Evolutionary conservation across 768 basidiomycete genomes (phyloP).

Genomic region (Mycena chlorophos): DNA sequence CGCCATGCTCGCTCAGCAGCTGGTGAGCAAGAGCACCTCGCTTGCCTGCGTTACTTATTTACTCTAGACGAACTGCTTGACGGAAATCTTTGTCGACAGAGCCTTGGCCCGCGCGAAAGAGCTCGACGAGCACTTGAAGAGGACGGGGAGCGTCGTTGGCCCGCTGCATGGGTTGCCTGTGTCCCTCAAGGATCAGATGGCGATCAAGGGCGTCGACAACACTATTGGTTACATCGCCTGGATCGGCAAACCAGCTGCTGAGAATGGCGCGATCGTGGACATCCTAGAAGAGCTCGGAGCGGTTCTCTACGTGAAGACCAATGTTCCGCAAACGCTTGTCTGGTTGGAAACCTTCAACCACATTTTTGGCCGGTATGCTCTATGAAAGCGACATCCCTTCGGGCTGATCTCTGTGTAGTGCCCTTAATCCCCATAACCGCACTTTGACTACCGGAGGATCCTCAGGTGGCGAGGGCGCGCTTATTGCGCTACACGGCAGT

Average conservation of each 20-base stretch:
- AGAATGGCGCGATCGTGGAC: conserved; percentile 63
- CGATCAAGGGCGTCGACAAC: conserved; percentile 66
- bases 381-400: too few species aligned
- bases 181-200: conserved; percentile 74
- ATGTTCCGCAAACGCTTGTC: conserved; percentile 62
- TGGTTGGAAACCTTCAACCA: conserved; percentile 79
- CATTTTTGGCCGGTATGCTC: conserved; percentile 60
- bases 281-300: conserved; percentile 68
- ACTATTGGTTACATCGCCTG: conserved; percentile 76
- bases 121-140: conserved; percentile 61
- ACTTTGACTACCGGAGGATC: conserved; percentile 76
- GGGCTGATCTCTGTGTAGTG: too few species aligned
- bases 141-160: conserved; percentile 66
- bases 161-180: conserved; percentile 76
- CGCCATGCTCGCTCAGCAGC: conserved; percentile 77
- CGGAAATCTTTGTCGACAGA: conserved; percentile 78
- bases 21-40: conserved; percentile 41
- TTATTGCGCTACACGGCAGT: conserved; percentile 54
- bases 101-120: conserved; percentile 64
- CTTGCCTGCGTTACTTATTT: neutral
- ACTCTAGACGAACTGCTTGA: conserved; percentile 74
- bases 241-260: conserved; percentile 59
- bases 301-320: conserved; percentile 70
- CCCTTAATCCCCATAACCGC: conserved; percentile 79
- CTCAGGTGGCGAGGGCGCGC: conserved; percentile 83